A percentile compares a stretch with the other conserved stretches of the same genome.
Conservation (phyloP, 352 stramenopile genomes). For the Phytophthora sp. region DNA sequence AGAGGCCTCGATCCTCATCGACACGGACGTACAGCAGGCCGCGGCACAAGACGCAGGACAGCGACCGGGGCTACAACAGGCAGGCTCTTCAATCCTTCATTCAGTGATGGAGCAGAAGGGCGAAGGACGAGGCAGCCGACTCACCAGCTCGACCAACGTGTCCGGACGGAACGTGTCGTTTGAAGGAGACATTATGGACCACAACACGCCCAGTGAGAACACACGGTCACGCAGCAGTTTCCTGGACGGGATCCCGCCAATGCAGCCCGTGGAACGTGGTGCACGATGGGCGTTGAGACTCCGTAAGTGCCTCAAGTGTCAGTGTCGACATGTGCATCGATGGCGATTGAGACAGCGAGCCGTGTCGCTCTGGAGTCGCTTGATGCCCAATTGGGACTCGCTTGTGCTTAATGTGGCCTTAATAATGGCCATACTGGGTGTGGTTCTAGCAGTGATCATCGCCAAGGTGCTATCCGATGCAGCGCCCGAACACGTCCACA, state of each 20-base stretch:
- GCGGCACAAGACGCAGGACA: constrained; percentile 30
- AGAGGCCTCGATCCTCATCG: constrained; percentile 81
- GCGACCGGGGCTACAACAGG: constrained; percentile 22
- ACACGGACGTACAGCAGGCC: constrained; percentile 58
- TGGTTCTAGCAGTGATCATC: constrained; percentile 48
- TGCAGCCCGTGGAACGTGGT: constrained; percentile 33
- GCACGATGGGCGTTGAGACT: constrained; percentile 27
- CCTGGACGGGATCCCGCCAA: constrained; percentile 32
- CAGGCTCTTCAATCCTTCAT: constrained; percentile 32
- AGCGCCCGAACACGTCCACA: constrained; percentile 35
- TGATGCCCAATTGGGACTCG: constrained; percentile 81
- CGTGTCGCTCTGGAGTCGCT: constrained; percentile 54
- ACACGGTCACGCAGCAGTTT: constrained; percentile 36
- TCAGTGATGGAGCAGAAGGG: constrained; percentile 40
- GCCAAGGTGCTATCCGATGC: constrained; percentile 43
- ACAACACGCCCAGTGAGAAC: constrained; percentile 43
- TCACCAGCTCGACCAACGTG: constrained; percentile 20
- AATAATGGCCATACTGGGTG: constrained; percentile 52
- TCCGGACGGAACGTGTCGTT: constrained; percentile 33
- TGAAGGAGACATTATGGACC: constrained; percentile 38
- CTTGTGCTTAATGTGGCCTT: constrained; percentile 67
- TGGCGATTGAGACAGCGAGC: constrained; percentile 37
- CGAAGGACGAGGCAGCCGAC: constrained; percentile 24
- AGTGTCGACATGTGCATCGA: constrained; percentile 16
- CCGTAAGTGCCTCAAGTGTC: constrained; percentile 34